These are phyloP conservation scores for Yarrowia bubula DNA, from an alignment of 805 yeast species.

Conservation along the genomic window DNA sequence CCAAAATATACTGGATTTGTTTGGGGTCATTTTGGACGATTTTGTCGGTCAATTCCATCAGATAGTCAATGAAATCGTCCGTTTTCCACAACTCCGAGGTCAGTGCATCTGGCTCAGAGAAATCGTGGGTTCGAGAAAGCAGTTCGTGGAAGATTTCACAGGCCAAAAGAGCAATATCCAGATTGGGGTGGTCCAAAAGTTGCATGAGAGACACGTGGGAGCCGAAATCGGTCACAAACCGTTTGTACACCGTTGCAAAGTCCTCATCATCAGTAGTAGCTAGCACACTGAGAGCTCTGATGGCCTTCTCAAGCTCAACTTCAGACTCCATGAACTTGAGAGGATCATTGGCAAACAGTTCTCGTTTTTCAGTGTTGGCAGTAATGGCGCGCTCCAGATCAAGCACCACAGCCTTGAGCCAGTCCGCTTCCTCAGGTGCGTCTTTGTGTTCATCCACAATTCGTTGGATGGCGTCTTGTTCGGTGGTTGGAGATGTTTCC, in stretches of 20 bases:
- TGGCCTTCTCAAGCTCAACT: slow-evolving; percentile 30
- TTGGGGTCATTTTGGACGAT: background rate
- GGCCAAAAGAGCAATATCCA: slow-evolving; percentile 11
- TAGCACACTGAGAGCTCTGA: slow-evolving; percentile 28
- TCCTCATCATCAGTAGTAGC: background rate
- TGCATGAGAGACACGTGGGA: background rate
- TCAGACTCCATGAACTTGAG: slow-evolving; percentile 35
- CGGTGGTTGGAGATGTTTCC: background rate
- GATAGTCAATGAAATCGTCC: background rate
- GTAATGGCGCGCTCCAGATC: slow-evolving; percentile 37
- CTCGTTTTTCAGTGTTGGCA: slow-evolving; percentile 31
- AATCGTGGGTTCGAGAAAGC: background rate
- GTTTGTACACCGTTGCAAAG: background rate
- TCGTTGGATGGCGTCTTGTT: background rate
- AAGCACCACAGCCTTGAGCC: slow-evolving; percentile 27
- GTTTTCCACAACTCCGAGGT: background rate
- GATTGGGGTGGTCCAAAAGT: slow-evolving; percentile 16
- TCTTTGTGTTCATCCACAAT: slow-evolving; percentile 10
- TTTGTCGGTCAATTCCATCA: slow-evolving; percentile 4
- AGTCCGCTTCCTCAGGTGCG: background rate
- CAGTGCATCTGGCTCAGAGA: background rate
- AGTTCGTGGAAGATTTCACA: slow-evolving; percentile 16
- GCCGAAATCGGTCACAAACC: background rate
- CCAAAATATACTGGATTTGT: background rate
- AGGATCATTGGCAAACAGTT: slow-evolving; percentile 31